Evolutionary conservation across 441 rosid genomes (phyloP), one percentile per base, ranked within the genome.

Genomic region (Geranium incanum): DNA sequence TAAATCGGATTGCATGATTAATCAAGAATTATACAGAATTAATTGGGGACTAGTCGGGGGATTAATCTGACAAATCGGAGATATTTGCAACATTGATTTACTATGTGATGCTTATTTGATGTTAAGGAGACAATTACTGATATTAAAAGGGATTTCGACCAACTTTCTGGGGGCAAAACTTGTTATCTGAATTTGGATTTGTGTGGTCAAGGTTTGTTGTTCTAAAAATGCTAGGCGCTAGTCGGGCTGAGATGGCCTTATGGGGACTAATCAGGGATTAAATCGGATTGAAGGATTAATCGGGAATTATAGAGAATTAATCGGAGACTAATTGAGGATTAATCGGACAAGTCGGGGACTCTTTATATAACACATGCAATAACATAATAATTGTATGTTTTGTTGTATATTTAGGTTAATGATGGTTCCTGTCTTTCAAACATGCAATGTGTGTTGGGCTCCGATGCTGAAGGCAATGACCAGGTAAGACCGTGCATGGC

Each of bases 361-460:
- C 21, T 28, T 28, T 28, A 1, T 28, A 28, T 1, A 28, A 28
- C 33, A 28, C 33, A 28, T 28, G 33, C 6, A 13, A 64, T 68
- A 71, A 38, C 55, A 11, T 68, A 13, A 52, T 39, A 11, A 2
- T 33, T 1, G 18, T 18, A 66, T 73, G 43, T 12, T 65, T 64
- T 67, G 59, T 60, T 16, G 55, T 16, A 21, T 68, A 36, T 69
- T n/a, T 72, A 89, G 95, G 83, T 89, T 63, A 94, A 92, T 70
- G 99, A 94, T 80, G 97, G 98, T 57, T 92, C 99, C 1, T 92
- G 97, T 80, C 81, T 94, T 71, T 90, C 97, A 0, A 94, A 88
- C 70, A 85, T 94, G 97, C 99, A 94, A 90, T 92, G 97, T 71
- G 97, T 92, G 67, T 70, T 94, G 89, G 84, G 75, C 67, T 75